Conservation (phyloP, 2,329 filamentous ascomycete species). For the Leptographium radiaticola region DNA sequence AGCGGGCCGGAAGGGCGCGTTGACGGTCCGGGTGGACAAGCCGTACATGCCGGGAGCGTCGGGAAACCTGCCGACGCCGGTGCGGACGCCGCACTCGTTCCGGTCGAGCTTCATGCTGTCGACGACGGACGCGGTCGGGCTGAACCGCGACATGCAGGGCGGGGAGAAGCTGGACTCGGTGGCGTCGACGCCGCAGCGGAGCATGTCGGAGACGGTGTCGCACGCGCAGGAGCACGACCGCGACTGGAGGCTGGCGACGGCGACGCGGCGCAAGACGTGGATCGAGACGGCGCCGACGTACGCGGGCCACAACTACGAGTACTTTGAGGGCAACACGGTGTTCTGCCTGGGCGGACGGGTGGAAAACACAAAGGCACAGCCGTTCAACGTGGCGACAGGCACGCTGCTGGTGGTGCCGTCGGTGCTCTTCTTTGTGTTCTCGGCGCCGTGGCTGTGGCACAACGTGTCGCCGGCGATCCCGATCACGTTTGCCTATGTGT, state of each 20-base stretch:
- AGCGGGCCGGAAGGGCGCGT: conserved; percentile 17
- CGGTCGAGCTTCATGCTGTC: conserved; percentile 57
- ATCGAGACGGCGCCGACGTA: background rate
- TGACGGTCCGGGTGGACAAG: conserved; percentile 47
- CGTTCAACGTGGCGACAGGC: conserved; percentile 80
- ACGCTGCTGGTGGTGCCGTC: conserved; percentile 67
- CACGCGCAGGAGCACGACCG: conserved; percentile 22
- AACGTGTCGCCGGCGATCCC: conserved; percentile 81
- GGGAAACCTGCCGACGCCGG: conserved; percentile 39
- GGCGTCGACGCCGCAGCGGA: conserved; percentile 58
- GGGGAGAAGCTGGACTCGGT: conserved; percentile 77
- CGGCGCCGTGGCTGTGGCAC: conserved; percentile 74
- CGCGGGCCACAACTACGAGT: conserved; percentile 66
- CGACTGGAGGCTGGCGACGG: background rate
- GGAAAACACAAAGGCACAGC: conserved; percentile 76
- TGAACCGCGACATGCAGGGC: conserved; percentile 47
- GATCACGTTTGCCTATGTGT: conserved; percentile 81
- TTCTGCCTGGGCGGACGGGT: conserved; percentile 79
- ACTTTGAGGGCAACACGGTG: conserved; percentile 84
- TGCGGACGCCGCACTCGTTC: conserved; percentile 64
- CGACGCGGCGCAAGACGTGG: conserved; percentile 1
- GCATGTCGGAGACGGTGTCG: conserved; percentile 15
- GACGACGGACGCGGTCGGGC: conserved; percentile 31
- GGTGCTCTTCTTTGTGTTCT: conserved; percentile 73
- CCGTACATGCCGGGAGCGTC: conserved; percentile 34